These are phyloP conservation scores for Dimargaris cristalligena DNA, from an alignment of 192 early-diverging fungal species.

Conservation along the genomic window DNA sequence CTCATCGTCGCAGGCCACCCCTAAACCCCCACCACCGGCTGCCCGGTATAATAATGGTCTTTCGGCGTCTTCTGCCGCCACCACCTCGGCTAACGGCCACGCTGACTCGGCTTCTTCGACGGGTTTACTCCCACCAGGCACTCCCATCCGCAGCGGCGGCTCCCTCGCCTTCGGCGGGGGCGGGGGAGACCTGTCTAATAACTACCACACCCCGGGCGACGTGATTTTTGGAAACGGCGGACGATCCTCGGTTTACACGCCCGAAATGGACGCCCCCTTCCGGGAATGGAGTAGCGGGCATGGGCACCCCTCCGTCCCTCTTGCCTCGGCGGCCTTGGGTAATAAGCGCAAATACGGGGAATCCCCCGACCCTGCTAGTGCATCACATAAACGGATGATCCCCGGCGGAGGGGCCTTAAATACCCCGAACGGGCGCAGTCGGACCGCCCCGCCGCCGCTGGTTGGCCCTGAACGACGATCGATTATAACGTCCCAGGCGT, in stretches of 20 bases:
- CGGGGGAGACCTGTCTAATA: too few relatives aligned
- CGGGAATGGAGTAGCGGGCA: too few relatives aligned
- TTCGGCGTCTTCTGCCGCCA: background rate
- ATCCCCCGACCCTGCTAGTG: constrained; percentile 12
- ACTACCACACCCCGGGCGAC: too few relatives aligned
- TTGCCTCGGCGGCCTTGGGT: constrained; percentile 24
- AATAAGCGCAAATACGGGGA: constrained; percentile 29
- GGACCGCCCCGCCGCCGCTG: background rate
- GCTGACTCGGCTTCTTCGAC: constrained; percentile 5
- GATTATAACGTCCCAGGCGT: constrained; percentile 8
- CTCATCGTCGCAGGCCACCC: too few relatives aligned
- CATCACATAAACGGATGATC: too few relatives aligned
- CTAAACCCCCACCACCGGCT: background rate
- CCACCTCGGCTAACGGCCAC: background rate
- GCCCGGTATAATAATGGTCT: background rate
- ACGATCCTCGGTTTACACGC: too few relatives aligned
- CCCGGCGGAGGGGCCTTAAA: too few relatives aligned
- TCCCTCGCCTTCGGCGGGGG: too few relatives aligned
- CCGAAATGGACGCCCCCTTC: constrained; percentile 7
- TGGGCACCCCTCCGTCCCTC: background rate
- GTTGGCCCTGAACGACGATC: too few relatives aligned
- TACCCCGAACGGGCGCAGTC: background rate
- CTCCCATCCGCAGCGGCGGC: background rate
- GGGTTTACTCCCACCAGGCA: too few relatives aligned
- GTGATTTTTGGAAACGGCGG: too few relatives aligned